Base-by-base conservation (phyloP, 1,284 basidiomycete species). In the Paramarasmius palmivorus region DNA sequence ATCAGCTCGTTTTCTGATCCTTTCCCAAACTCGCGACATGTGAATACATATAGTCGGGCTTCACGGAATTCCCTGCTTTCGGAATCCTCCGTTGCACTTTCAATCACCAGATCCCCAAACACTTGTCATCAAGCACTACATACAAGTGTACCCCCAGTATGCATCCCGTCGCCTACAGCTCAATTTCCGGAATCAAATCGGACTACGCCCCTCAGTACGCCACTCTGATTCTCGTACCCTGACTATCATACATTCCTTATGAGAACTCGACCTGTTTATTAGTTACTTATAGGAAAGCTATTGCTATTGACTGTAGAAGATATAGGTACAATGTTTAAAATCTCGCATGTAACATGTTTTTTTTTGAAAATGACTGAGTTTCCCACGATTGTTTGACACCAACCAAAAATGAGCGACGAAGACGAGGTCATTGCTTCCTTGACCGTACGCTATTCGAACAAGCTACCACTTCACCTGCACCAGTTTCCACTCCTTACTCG, bases 401-500 rank as follows among this genome's bases (percentile, higher is more conserved):
- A 15, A 17, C 10, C 39, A 7, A 59, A 53, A 35, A 78, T 81
- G 76, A 69, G 80, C 59, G 62, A 65, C 56, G 68, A 70, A 52
- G 78, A 82, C 59, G 86, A 83, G 58, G 68, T 90, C 51, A 75
- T 90, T 50, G 75, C 74, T 60, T 72, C 82, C 41, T 74, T 92
- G 44, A 90, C 90, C 34, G 79, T 92, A 51, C 85, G 84, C 60
- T 83, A 79, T 61, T 86, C 87, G 25, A 81, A 84, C 65, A 68
- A 72, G 14, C 77, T 87, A 12, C 66, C 71, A 29, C 65, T 92
- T 29, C 88, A 90, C 35, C 68, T 92, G 4, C 87, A 92, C 62
- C 90, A 92, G 60, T 92, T 84, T 61, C 90, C 90, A 9, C 76
- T 92, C 7, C 73, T 91, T 4, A 83, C 78, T 23, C 77, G 88